Percentiles rank a stretch among this genome's conserved stretches.
Evolutionary conservation across 2,329 filamentous ascomycete genomes (phyloP).

Genomic region (Berkeleyomyces rouxiae): DNA sequence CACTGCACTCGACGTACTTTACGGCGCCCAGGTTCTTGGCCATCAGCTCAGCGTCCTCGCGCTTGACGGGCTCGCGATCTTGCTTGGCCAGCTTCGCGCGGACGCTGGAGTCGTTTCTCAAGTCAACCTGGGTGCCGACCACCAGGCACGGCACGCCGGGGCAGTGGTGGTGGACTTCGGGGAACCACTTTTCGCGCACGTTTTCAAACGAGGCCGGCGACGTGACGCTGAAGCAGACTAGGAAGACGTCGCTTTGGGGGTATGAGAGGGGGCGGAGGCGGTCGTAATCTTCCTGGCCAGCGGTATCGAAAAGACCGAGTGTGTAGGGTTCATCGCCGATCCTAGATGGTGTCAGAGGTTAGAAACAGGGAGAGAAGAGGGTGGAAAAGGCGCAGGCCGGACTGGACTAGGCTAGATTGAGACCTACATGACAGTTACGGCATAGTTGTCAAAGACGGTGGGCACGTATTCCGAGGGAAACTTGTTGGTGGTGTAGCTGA

Average conservation of each 20-base stretch:
- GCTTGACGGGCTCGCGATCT: slow-evolving; percentile 85
- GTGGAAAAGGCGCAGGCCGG: slow-evolving; percentile 3
- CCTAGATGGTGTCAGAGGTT: slow-evolving; percentile 36
- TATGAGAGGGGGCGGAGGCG: slow-evolving; percentile 91
- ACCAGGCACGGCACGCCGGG: slow-evolving; percentile 95
- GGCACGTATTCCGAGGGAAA: slow-evolving; percentile 99
- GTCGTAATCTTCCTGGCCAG: slow-evolving; percentile 98
- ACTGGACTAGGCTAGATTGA: slow-evolving; percentile 14
- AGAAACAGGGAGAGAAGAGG: neutral
- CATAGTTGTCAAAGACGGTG: slow-evolving; percentile 99
- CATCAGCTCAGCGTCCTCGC: slow-evolving; percentile 90
- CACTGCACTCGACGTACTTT: slow-evolving; percentile 98
- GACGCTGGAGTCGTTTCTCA: slow-evolving; percentile 75
- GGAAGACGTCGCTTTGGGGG: slow-evolving; percentile 95
- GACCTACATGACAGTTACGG: slow-evolving; percentile 96
- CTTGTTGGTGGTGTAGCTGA: slow-evolving; percentile 99
- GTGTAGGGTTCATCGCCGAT: slow-evolving; percentile 98
- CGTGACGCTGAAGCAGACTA: slow-evolving; percentile 96
- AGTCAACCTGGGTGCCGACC: slow-evolving; percentile 92
- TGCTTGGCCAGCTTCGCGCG: slow-evolving; percentile 86
- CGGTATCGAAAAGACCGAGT: slow-evolving; percentile 92
- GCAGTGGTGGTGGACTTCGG: slow-evolving; percentile 96
- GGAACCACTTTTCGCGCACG: slow-evolving; percentile 98
- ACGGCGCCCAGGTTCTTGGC: slow-evolving; percentile 93
- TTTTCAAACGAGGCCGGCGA: slow-evolving; percentile 97